phyloP scores from a whole-genome alignment of 202 grass and related monocot genomes.

The Elaeis oleifera region DNA sequence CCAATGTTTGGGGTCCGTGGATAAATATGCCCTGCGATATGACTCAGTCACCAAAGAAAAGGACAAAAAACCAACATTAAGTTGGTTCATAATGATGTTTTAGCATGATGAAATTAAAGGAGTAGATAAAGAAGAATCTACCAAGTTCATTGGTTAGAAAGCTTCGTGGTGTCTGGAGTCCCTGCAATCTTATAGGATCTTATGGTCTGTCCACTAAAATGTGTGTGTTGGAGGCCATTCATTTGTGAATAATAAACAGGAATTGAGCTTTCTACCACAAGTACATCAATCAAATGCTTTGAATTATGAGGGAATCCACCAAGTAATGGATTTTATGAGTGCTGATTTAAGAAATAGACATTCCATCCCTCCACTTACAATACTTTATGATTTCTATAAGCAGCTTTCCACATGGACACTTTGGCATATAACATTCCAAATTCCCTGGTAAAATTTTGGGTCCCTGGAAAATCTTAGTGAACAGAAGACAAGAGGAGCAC shows the following conservation, averaged over 20 bases:
- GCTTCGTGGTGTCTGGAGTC: slow-evolving; percentile 26
- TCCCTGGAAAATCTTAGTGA: not conserved
- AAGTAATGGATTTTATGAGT: slow-evolving; percentile 6
- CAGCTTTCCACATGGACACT: not conserved
- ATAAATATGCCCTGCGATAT: too few relatives aligned
- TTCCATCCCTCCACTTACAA: not conserved
- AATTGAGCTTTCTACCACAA: slow-evolving; percentile 28
- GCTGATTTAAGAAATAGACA: slow-evolving; percentile 13
- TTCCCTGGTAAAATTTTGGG: not conserved
- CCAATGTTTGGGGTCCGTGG: too few relatives aligned
- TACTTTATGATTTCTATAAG: not conserved
- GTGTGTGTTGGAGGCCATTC: slow-evolving; percentile 29
- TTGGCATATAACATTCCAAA: not conserved
- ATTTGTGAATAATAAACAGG: slow-evolving; percentile 30
- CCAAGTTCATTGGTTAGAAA: slow-evolving; percentile 43
- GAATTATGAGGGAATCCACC: slow-evolving; percentile 46
- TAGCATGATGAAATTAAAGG: slow-evolving; percentile 1
- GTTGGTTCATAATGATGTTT: not conserved
- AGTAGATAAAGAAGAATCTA: slow-evolving; percentile 56
- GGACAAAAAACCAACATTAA: too few relatives aligned
- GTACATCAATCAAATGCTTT: slow-evolving; percentile 38
- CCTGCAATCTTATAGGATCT: slow-evolving; percentile 8
- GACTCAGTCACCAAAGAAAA: too few relatives aligned
- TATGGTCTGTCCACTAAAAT: slow-evolving; percentile 25
- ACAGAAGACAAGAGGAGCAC: too few relatives aligned